These are phyloP conservation scores for Colletotrichum sp. DNA, from an alignment of 2,329 filamentous ascomycete species.

Conservation along the genomic window DNA sequence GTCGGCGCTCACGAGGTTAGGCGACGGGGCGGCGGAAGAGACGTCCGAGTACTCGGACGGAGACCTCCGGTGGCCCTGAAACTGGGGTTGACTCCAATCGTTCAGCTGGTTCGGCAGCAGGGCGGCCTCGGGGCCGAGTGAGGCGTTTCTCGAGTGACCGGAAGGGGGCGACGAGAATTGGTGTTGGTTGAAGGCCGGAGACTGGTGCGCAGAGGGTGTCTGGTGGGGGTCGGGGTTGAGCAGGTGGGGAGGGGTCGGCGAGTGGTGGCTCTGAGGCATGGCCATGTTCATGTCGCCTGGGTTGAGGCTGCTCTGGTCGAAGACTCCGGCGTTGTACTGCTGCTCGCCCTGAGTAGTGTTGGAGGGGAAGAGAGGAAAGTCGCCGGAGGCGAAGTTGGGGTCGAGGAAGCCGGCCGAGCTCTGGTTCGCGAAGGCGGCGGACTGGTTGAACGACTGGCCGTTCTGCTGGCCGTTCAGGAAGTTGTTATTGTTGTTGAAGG, in stretches of 20 bases:
- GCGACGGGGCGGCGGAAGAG: slow-evolving; percentile 84
- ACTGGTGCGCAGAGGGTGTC: slow-evolving; percentile 56
- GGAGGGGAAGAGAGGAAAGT: slow-evolving; percentile 70
- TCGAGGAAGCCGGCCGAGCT: slow-evolving; percentile 51
- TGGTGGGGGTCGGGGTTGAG: slow-evolving; percentile 53
- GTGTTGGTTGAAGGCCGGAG: slow-evolving; percentile 61
- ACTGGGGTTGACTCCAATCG: slow-evolving; percentile 65
- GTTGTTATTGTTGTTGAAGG: slow-evolving; percentile 50
- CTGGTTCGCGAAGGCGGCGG: slow-evolving; percentile 44
- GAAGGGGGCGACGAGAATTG: slow-evolving; percentile 57
- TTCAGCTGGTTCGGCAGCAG: slow-evolving; percentile 55
- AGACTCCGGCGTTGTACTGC: slow-evolving; percentile 67
- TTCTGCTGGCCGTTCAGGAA: slow-evolving; percentile 56
- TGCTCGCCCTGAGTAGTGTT: slow-evolving; percentile 50
- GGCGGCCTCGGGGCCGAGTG: slow-evolving; percentile 62
- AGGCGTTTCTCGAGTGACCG: slow-evolving; percentile 59
- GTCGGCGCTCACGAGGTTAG: slow-evolving; percentile 79
- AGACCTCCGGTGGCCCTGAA: slow-evolving; percentile 81
- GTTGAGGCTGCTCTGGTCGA: slow-evolving; percentile 51
- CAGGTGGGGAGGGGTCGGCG: slow-evolving; percentile 60
- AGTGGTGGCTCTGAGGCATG: slow-evolving; percentile 60
- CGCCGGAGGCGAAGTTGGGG: slow-evolving; percentile 56
- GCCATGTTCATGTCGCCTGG: slow-evolving; percentile 58
- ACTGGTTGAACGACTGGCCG: slow-evolving; percentile 41
- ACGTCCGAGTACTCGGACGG: slow-evolving; percentile 95